A percentile compares a stretch with the other conserved stretches of the same genome.
These are phyloP conservation scores for Diplodia sapinea DNA, from an alignment of 2,329 filamentous ascomycete genomes.

Conservation along the genomic window DNA sequence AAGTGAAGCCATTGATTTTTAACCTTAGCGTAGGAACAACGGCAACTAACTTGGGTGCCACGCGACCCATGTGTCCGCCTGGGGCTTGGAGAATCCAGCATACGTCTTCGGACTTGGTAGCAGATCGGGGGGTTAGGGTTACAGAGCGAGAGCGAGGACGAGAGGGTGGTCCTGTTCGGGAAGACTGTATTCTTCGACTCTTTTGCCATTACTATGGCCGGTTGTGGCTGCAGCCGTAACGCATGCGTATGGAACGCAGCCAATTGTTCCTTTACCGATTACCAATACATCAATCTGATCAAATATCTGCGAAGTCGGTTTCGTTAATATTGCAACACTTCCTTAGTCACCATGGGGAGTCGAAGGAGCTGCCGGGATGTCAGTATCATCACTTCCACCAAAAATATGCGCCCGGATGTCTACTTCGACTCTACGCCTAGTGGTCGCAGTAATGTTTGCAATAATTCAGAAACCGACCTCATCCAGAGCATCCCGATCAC, in stretches of 20 bases:
- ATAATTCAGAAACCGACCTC: neutral
- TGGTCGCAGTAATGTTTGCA: neutral
- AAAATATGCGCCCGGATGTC: neutral
- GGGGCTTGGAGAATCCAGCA: neutral
- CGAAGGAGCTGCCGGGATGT: neutral
- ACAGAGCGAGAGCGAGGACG: too few species aligned
- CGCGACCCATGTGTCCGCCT: neutral
- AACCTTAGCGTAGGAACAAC: neutral
- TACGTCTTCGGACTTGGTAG: neutral
- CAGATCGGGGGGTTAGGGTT: neutral
- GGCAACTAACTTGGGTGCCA: neutral
- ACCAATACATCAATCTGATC: too few species aligned
- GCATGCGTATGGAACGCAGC: too few species aligned
- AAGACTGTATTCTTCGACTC: too few species aligned
- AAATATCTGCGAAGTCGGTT: neutral
- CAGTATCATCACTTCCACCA: neutral
- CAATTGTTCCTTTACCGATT: too few species aligned
- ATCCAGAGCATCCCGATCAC: neutral
- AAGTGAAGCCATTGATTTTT: neutral
- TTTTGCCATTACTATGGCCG: too few species aligned
- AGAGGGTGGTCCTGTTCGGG: too few species aligned
- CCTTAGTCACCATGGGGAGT: neutral
- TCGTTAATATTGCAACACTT: neutral
- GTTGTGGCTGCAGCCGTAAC: too few species aligned
- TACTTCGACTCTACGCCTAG: too few species aligned